Conservation (phyloP, 2,329 filamentous ascomycete genomes). For the Alternaria burnsii region DNA sequence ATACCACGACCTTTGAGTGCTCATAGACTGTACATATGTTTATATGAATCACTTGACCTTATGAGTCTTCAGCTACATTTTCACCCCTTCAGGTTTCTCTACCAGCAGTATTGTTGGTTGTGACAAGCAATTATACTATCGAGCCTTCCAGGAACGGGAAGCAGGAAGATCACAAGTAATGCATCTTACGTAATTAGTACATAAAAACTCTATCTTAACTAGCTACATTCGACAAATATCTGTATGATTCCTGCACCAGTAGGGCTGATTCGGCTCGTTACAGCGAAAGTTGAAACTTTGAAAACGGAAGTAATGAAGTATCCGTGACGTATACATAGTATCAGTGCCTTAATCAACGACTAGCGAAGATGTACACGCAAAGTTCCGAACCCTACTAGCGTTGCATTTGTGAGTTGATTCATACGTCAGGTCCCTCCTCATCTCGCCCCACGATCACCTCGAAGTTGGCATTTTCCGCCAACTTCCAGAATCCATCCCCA, state of each 20-base stretch:
- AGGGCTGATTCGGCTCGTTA: neutral
- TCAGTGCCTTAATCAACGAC: too few relatives aligned
- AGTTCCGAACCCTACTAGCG: too few relatives aligned
- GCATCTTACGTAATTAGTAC: neutral
- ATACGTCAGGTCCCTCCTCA: neutral
- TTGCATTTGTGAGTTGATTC: neutral
- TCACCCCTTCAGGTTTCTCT: neutral
- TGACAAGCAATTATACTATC: too few relatives aligned
- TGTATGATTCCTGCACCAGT: neutral
- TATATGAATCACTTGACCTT: neutral
- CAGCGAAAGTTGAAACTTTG: neutral
- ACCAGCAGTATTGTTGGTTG: too few relatives aligned
- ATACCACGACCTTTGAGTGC: conserved; percentile 2
- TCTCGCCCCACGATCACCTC: neutral
- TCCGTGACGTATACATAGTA: neutral
- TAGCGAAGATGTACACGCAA: too few relatives aligned
- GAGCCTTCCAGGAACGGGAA: too few relatives aligned
- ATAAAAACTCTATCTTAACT: too few relatives aligned
- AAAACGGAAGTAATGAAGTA: neutral
- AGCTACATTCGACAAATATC: too few relatives aligned
- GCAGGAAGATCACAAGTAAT: too few relatives aligned
- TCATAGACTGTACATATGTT: neutral
- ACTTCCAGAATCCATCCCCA: neutral
- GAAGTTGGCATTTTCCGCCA: neutral
- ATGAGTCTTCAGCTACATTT: neutral